Evolutionary conservation across 495 filamentous ascomycete species (phyloP).

Genomic region (Platismatia glauca): DNA sequence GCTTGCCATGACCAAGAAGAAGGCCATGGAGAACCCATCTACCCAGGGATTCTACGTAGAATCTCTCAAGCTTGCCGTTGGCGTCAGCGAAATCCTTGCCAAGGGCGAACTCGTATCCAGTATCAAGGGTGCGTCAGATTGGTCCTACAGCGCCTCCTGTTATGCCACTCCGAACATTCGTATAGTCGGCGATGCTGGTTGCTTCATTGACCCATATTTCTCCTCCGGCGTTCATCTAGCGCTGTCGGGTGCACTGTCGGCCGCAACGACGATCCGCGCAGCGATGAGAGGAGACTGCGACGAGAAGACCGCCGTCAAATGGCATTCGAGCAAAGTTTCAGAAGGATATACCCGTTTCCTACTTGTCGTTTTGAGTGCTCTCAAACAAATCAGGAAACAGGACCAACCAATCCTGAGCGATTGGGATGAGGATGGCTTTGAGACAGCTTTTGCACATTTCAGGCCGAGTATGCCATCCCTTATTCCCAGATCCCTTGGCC

Average conservation of each 20-base stretch:
- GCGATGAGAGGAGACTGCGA: conserved; percentile 29
- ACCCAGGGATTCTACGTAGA: conserved; percentile 34
- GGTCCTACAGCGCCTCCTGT: conserved; percentile 35
- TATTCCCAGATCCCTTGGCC: background rate
- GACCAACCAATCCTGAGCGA: conserved; percentile 32
- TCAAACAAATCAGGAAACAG: conserved; percentile 37
- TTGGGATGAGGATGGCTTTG: conserved; percentile 38
- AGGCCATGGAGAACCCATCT: conserved; percentile 21
- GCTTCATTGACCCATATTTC: conserved; percentile 40
- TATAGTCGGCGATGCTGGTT: conserved; percentile 36
- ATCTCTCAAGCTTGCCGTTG: conserved; percentile 28
- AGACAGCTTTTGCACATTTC: conserved; percentile 38
- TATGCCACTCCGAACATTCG: conserved; percentile 33
- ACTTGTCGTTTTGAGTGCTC: conserved; percentile 36
- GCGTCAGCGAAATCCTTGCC: conserved; percentile 25
- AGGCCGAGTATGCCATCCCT: conserved; percentile 31
- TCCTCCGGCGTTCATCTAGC: conserved; percentile 44
- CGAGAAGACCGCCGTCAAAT: conserved; percentile 34
- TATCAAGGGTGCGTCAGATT: conserved; percentile 36
- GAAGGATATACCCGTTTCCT: conserved; percentile 45
- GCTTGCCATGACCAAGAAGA: conserved; percentile 26
- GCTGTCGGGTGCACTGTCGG: conserved; percentile 36
- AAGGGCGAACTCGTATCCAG: conserved; percentile 29
- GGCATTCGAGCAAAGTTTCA: conserved; percentile 39
- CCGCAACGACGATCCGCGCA: conserved; percentile 35